These are phyloP conservation scores for Alternaria angustiovoidea DNA, from an alignment of 2,329 filamentous ascomycete genomes.

Conservation along the genomic window DNA sequence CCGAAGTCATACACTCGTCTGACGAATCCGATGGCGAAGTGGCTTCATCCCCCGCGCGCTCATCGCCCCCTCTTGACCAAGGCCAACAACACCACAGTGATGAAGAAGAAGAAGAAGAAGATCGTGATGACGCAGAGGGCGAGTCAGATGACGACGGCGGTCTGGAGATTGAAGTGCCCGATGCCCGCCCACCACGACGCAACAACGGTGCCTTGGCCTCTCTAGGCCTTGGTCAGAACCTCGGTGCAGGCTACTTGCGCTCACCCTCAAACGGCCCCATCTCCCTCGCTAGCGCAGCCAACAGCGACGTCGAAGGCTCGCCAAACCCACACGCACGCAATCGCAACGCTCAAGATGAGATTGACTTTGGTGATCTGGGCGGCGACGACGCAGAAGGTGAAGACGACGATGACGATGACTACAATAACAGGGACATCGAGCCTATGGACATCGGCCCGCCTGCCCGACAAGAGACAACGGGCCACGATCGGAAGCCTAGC, in stretches of 20 bases:
- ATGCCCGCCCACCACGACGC: constrained; percentile 29
- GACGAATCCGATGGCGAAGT: constrained; percentile 38
- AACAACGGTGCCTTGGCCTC: constrained; percentile 32
- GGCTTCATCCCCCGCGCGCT: constrained; percentile 17
- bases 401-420: constrained; percentile 46
- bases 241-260: constrained; percentile 35
- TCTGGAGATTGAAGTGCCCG: constrained; percentile 47
- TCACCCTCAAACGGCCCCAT: constrained; percentile 52
- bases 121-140: constrained; percentile 31
- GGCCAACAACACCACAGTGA: constrained; percentile 12
- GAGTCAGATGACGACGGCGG: constrained; percentile 37
- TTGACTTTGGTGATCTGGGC: constrained; percentile 47
- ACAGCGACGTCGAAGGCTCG: constrained; percentile 39
- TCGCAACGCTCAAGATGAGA: constrained; percentile 37
- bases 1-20: constrained; percentile 43
- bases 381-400: constrained; percentile 34
- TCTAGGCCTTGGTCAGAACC: constrained; percentile 36
- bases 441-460: constrained; percentile 46
- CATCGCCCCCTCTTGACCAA: constrained; percentile 26
- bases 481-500: constrained; percentile 21
- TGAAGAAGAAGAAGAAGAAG: constrained; percentile 10
- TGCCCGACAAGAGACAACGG: constrained; percentile 21
- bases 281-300: constrained; percentile 54
- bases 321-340: constrained; percentile 34
- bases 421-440: constrained; percentile 39